These are phyloP conservation scores for Curvularia spicifera DNA, from an alignment of 2,329 filamentous ascomycete genomes.

Conservation along the genomic window DNA sequence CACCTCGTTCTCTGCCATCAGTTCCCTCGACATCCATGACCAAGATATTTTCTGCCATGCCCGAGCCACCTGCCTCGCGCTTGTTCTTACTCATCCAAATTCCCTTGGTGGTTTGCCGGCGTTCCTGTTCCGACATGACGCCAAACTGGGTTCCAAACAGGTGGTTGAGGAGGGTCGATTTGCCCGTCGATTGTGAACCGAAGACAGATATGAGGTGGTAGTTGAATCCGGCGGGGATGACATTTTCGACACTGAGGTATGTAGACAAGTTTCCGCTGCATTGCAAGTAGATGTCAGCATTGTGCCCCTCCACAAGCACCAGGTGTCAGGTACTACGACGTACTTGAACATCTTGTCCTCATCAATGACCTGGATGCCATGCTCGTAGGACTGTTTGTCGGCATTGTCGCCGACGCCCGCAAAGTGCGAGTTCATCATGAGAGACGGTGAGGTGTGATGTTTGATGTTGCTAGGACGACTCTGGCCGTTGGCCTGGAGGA, in stretches of 20 bases:
- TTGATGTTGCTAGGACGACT: constrained; percentile 46
- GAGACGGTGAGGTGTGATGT: constrained; percentile 53
- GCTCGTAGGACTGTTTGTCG: constrained; percentile 74
- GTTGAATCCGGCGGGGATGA: constrained; percentile 92
- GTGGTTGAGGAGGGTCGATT: constrained; percentile 94
- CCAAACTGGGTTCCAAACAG: constrained; percentile 96
- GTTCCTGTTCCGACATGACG: constrained; percentile 94
- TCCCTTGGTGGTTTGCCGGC: constrained; percentile 96
- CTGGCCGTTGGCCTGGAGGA: constrained; percentile 46
- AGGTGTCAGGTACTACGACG: constrained; percentile 40
- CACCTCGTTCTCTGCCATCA: constrained; percentile 91
- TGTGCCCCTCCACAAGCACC: neutral
- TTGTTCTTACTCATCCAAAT: constrained; percentile 99
- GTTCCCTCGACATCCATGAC: constrained; percentile 99
- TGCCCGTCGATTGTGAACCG: constrained; percentile 96
- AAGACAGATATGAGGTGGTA: constrained; percentile 99
- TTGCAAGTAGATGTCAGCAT: constrained; percentile 30
- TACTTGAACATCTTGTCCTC: constrained; percentile 98
- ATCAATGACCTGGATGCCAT: constrained; percentile 96
- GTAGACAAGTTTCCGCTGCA: constrained; percentile 75
- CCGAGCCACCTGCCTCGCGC: constrained; percentile 55
- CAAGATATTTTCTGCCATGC: constrained; percentile 96
- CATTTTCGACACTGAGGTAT: constrained; percentile 80
- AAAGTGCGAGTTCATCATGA: constrained; percentile 79
- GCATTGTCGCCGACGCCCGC: constrained; percentile 71